Percentiles rank a stretch among this genome's conserved stretches.
Evolutionary conservation across 2,329 filamentous ascomycete genomes (phyloP).

Genomic region (Akanthomyces dipterigenus): DNA sequence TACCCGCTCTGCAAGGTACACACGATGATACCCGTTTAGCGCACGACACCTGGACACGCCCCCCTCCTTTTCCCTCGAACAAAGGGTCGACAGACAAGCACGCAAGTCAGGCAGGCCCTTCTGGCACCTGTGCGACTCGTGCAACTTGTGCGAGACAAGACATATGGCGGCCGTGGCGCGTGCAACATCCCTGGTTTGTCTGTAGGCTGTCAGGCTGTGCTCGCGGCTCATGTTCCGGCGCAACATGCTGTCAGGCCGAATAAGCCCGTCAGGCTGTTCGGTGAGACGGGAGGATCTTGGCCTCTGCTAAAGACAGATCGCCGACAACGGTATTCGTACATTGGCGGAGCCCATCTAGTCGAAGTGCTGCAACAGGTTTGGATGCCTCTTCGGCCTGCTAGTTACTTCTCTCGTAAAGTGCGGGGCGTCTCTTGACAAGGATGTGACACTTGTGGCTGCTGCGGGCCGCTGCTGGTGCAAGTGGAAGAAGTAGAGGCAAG

Average conservation of each 20-base stretch:
- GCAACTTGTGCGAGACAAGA: not conserved
- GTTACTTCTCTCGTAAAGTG: slow-evolving; percentile 1
- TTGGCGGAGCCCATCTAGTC: not conserved
- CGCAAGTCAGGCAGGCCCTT: not conserved
- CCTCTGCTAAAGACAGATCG: slow-evolving; percentile 2
- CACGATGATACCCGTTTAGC: slow-evolving; percentile 2
- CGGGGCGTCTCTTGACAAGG: not conserved
- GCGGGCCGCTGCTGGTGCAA: not conserved
- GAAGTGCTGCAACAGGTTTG: not conserved
- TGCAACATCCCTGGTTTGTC: not conserved
- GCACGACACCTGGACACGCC: not conserved
- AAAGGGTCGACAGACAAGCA: not conserved
- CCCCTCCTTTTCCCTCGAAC: not conserved
- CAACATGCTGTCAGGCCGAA: not conserved
- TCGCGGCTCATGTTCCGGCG: not conserved
- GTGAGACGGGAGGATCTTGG: slow-evolving; percentile 10
- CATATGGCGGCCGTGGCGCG: not conserved
- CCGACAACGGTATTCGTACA: not conserved
- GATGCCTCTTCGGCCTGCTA: not conserved
- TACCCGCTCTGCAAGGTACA: slow-evolving; percentile 10
- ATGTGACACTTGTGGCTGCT: slow-evolving; percentile 7
- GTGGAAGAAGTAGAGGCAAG: not conserved
- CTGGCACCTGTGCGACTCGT: not conserved
- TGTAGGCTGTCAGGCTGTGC: not conserved
- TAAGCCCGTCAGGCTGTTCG: not conserved